A percentile compares a stretch with the other conserved stretches of the same genome.
Evolutionary conservation across 2,329 filamentous ascomycete species (phyloP).

Genomic region (Trichoderma sp.): DNA sequence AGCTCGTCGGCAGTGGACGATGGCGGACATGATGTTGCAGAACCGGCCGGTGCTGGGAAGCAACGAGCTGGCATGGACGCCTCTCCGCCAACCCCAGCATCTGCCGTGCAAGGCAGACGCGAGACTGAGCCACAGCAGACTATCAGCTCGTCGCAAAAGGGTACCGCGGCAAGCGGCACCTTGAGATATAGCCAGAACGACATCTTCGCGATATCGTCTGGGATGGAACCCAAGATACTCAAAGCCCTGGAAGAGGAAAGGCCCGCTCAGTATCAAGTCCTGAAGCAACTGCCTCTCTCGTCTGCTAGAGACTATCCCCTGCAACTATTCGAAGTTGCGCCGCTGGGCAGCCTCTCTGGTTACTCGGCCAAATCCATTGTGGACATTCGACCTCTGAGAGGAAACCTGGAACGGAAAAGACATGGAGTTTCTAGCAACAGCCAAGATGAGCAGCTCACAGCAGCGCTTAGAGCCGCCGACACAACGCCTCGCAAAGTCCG

Average conservation of each 20-base stretch:
- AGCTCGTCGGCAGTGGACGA: constrained; percentile 2
- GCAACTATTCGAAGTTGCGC: constrained; percentile 17
- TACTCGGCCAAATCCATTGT: background rate
- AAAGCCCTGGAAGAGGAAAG: background rate
- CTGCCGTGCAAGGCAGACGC: background rate
- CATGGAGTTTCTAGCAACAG: background rate
- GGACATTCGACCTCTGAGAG: constrained; percentile 9
- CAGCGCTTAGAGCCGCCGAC: constrained; percentile 23
- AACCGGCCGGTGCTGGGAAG: background rate
- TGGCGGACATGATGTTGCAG: background rate
- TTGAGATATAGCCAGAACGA: background rate
- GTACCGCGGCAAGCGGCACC: background rate
- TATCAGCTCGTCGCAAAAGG: background rate
- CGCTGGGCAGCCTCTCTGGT: background rate
- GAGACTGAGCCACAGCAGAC: background rate
- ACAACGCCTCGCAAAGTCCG: constrained; percentile 19
- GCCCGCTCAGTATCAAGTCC: constrained; percentile 1
- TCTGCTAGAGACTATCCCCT: constrained; percentile 7
- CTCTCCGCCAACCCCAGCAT: background rate
- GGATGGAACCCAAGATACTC: background rate
- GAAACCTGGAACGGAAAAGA: background rate
- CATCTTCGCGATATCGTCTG: background rate
- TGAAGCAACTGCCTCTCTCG: constrained; percentile 13
- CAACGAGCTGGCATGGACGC: background rate
- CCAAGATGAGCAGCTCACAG: constrained; percentile 25